Evolutionary conservation across 352 stramenopile genomes (phyloP).

Genomic region (Aphanomyces cochlioides): DNA sequence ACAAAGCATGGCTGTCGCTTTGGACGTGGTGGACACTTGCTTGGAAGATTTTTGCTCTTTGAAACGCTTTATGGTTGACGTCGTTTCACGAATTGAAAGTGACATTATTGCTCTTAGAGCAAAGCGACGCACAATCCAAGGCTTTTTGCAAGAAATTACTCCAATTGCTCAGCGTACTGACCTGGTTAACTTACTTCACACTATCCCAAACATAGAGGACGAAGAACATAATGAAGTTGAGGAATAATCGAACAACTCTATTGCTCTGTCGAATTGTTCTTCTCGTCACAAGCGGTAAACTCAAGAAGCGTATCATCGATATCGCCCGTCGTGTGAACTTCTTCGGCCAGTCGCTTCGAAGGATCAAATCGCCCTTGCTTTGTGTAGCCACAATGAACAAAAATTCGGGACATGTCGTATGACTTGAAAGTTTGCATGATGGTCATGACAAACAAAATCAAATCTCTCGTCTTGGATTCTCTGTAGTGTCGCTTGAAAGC

Average conservation of each 20-base stretch:
- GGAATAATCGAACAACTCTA: too few relatives aligned
- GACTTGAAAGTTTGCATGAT: constrained; percentile 7
- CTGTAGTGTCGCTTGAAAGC: not conserved
- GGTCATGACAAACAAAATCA: constrained; percentile 2
- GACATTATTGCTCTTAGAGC: not conserved
- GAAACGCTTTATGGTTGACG: not conserved
- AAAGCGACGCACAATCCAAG: not conserved
- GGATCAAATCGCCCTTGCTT: too few relatives aligned
- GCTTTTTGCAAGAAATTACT: constrained; percentile 9
- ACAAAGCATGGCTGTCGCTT: constrained; percentile 3
- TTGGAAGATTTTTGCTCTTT: constrained; percentile 12
- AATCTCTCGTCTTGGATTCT: not conserved
- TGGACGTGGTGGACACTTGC: constrained; percentile 24
- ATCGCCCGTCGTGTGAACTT: not conserved
- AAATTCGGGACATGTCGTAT: constrained; percentile 26
- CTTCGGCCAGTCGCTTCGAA: not conserved
- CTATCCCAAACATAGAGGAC: constrained; percentile 29
- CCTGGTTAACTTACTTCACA: not conserved
- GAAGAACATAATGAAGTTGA: constrained; percentile 25
- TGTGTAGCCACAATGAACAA: constrained; percentile 30
- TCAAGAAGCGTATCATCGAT: constrained; percentile 13
- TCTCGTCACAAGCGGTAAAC: not conserved
- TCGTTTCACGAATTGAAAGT: constrained; percentile 4
- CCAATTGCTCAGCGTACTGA: constrained; percentile 23
- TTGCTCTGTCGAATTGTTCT: not conserved